Percentiles rank a stretch among this genome's conserved stretches.
Conservation (phyloP, 192 early-diverging fungal genomes). For the Irineochytrium annulatum region DNA sequence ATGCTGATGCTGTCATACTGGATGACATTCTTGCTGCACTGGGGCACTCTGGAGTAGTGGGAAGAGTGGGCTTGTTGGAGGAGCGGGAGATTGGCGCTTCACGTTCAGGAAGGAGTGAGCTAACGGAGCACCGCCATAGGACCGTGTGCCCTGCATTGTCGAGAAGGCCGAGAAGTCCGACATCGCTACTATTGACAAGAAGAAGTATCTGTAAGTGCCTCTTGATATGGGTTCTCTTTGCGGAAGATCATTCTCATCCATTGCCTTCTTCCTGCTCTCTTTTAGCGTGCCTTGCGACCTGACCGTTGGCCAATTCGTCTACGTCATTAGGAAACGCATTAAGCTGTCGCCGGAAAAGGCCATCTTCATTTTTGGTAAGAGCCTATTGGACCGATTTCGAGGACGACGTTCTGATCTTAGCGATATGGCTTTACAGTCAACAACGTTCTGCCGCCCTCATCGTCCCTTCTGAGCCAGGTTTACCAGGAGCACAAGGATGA, state of each 20-base stretch:
- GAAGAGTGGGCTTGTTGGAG: no score
- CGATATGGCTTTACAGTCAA: no score
- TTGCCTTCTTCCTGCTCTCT: background rate
- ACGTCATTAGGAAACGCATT: constrained; percentile 92
- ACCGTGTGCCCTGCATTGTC: constrained; percentile 56
- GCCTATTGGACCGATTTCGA: no score
- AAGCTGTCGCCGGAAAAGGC: constrained; percentile 93
- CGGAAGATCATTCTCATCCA: background rate
- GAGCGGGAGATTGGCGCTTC: no score
- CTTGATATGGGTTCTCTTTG: background rate
- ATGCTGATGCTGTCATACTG: no score
- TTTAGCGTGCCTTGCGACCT: constrained; percentile 82
- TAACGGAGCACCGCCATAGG: constrained; percentile 1
- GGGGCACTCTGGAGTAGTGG: no score
- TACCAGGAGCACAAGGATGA: constrained; percentile 98
- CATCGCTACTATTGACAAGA: constrained; percentile 97
- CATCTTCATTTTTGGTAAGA: constrained; percentile 99
- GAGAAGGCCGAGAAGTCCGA: constrained; percentile 98
- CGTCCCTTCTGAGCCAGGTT: constrained; percentile 86
- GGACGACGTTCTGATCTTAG: no score
- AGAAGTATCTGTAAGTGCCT: constrained; percentile 76
- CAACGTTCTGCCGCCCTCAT: constrained; percentile 87
- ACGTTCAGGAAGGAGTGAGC: background rate
- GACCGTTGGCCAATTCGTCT: constrained; percentile 97
- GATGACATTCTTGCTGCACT: no score